phyloP scores from a whole-genome alignment of 495 filamentous ascomycete genomes.

The Extremus antarcticus region DNA sequence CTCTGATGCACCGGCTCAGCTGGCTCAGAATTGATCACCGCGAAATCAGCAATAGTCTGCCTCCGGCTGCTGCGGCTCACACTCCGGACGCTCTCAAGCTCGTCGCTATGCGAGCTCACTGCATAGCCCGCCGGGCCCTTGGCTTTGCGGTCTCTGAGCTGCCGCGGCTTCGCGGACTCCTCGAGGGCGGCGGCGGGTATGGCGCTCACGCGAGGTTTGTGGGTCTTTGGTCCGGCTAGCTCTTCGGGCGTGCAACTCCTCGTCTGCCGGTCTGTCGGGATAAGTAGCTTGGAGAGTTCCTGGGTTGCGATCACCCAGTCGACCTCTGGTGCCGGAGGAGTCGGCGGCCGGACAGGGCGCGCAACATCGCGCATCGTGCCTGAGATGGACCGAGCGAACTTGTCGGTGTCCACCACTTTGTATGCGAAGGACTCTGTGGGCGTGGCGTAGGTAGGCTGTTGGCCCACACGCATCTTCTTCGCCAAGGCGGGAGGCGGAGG shows the following conservation, averaged over 20 bases:
- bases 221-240: constrained; percentile 45
- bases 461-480: constrained; percentile 42
- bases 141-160: constrained; percentile 61
- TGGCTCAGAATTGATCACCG: background rate
- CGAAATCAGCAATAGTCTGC: constrained; percentile 12
- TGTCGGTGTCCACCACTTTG: constrained; percentile 52
- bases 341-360: constrained; percentile 30
- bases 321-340: constrained; percentile 65
- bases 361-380: constrained; percentile 27
- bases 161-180: constrained; percentile 44
- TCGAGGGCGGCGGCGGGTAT: constrained; percentile 30
- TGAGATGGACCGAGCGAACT: constrained; percentile 40
- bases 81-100: constrained; percentile 10
- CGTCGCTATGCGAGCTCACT: constrained; percentile 7
- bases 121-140: constrained; percentile 24
- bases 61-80: constrained; percentile 12
- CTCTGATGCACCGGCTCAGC: background rate
- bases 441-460: constrained; percentile 56
- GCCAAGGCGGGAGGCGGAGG: constrained; percentile 36
- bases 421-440: constrained; percentile 70
- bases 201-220: constrained; percentile 46
- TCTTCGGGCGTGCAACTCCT: constrained; percentile 66
- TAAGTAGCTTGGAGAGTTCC: constrained; percentile 71
- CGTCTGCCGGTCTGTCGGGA: constrained; percentile 61
- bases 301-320: constrained; percentile 71